phyloP scores from a whole-genome alignment of 148 eudicot species.

The Oxyria digyna region DNA sequence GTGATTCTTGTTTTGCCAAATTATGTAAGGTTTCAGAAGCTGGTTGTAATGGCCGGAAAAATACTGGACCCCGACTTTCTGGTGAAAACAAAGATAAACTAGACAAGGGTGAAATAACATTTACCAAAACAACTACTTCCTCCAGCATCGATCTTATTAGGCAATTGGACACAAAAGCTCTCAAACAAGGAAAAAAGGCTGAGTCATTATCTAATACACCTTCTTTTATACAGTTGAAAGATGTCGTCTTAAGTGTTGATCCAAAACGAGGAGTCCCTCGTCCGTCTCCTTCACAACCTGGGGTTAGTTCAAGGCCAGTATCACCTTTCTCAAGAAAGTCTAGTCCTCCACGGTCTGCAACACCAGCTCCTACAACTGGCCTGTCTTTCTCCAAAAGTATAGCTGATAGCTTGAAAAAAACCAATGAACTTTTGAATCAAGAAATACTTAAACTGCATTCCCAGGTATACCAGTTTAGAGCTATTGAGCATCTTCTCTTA shows the following conservation, averaged over 20 bases:
- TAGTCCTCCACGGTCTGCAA: constrained; percentile 94
- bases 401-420: constrained; percentile 80
- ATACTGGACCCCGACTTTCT: constrained; percentile 65
- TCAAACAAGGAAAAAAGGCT: constrained; percentile 74
- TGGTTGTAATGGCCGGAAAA: constrained; percentile 37
- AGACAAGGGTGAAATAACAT: constrained; percentile 68
- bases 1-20: constrained; percentile 79
- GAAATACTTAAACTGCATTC: constrained; percentile 72
- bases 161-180: constrained; percentile 80
- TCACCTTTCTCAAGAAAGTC: constrained; percentile 89
- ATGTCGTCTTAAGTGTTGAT: constrained; percentile 44
- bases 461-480: constrained; percentile 39
- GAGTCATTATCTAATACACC: constrained; percentile 43
- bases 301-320: constrained; percentile 66
- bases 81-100: constrained; percentile 86
- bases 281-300: constrained; percentile 38
- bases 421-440: constrained; percentile 77
- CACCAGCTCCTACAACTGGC: constrained; percentile 82
- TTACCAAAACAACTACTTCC: constrained; percentile 35
- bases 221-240: constrained; percentile 63
- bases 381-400: constrained; percentile 71
- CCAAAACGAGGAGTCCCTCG: constrained; percentile 47
- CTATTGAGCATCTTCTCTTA: neutral
- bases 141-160: constrained; percentile 66
- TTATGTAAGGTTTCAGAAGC: constrained; percentile 71